Base-by-base conservation (phyloP, 495 filamentous ascomycete genomes). In the Aspergillus campestris region DNA sequence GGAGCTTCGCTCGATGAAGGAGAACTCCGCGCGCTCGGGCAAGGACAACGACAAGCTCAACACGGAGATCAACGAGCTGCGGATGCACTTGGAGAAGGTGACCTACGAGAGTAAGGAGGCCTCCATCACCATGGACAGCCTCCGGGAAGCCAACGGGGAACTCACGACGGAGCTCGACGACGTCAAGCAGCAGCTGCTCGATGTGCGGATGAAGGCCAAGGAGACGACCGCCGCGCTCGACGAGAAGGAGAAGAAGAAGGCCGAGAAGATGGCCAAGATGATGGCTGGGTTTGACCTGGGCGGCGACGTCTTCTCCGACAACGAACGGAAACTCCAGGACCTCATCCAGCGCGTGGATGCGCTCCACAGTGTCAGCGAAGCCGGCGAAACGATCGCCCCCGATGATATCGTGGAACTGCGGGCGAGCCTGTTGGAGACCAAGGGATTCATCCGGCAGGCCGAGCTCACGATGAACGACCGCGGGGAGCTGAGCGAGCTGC, bases 261-360 rank as follows among this genome's bases (percentile, higher is more conserved):
- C 87, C 6, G 92, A 97, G 70, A 88, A 89, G 61, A 98, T 98
- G 92, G 92, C 92, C 27, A 87, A 95, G 78, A 98, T 98, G 92
- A 95, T 98, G 91, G 91, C 92, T 39, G 87, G 91, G 6, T 96
- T 98, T 50, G 90, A 97, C 58, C 77, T 96, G 30, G 89, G 86
- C 32, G 84, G 81, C 14, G 89, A 96, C 44, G 79, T 88, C 11
- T 89, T 96, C 65, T 92, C 86, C 34, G 84, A 88, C 31, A 95
- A 95, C 56, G 92, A 96, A 61, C 77, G 82, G 47, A 82, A 80
- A 38, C 82, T 98, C 34, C 79, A 86, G 56, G 76, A 82, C 43
- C 80, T 87, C 45, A 89, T 97, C 51, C 78, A 85, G 42, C 82
- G 83, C 49, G 69, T 96, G 29, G 89, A 95, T 48, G 66, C 79